These are phyloP conservation scores for Penicillium sp. DNA, from an alignment of 2,329 filamentous ascomycete genomes.

Conservation along the genomic window DNA sequence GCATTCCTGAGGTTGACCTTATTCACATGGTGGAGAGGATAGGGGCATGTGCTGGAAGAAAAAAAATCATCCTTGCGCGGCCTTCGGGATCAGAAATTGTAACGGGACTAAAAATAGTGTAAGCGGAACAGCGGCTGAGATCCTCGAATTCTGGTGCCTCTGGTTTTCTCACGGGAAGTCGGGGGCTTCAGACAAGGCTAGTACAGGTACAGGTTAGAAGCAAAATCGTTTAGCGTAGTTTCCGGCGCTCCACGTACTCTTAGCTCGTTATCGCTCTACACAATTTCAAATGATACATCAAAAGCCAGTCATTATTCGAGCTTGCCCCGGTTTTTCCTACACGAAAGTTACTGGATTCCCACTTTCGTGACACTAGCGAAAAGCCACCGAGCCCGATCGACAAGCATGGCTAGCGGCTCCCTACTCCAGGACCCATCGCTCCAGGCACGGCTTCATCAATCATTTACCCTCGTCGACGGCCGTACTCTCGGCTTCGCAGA, in stretches of 20 bases:
- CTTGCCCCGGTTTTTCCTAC: not conserved
- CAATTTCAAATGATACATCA: not conserved
- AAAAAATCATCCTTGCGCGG: not conserved
- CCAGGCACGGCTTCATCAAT: not conserved
- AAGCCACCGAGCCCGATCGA: conserved; percentile 10
- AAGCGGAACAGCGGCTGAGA: not conserved
- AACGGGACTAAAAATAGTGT: not conserved
- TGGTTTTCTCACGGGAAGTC: not conserved
- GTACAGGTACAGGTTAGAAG: not conserved
- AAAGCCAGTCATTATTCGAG: not conserved
- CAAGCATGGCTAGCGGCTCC: conserved; percentile 11
- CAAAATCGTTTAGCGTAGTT: not conserved
- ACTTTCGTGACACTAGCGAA: conserved; percentile 10
- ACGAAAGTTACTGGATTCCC: not conserved
- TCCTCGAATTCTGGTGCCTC: not conserved
- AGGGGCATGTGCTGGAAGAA: not conserved
- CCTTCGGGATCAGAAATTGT: not conserved
- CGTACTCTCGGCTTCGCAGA: conserved; percentile 1
- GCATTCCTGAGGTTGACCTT: not conserved
- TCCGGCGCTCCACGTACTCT: not conserved
- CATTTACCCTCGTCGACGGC: conserved; percentile 1
- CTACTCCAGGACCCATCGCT: conserved; percentile 8
- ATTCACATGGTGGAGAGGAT: not conserved
- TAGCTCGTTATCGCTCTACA: not conserved
- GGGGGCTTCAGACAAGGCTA: not conserved